phyloP scores from a whole-genome alignment of 495 filamentous ascomycete species.

The Penicillium angulare region DNA sequence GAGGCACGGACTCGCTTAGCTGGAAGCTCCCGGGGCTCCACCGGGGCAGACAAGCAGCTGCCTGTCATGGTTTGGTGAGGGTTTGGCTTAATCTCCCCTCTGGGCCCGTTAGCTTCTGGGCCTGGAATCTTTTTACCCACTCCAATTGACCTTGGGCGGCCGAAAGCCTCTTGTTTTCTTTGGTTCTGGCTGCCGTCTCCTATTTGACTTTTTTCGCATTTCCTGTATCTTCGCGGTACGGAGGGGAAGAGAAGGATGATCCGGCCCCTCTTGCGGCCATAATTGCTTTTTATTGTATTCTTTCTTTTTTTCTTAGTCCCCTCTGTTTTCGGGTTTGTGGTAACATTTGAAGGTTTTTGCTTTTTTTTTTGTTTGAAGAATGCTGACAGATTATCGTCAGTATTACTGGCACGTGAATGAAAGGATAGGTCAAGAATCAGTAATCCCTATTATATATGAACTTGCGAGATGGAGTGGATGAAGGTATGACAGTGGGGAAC shows the following conservation, averaged over 20 bases:
- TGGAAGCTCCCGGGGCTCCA: constrained; percentile 6
- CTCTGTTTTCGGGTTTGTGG: too few species aligned
- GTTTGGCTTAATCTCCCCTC: constrained; percentile 1
- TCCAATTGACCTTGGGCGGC: background rate
- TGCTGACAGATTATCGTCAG: too few species aligned
- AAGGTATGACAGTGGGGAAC: too few species aligned
- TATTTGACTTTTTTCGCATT: background rate
- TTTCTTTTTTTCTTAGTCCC: background rate
- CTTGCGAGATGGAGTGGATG: too few species aligned
- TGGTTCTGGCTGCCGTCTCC: background rate
- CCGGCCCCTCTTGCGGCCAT: background rate
- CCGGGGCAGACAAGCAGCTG: constrained; percentile 11
- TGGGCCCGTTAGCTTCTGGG: constrained; percentile 4
- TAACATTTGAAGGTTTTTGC: too few species aligned
- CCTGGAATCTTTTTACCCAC: constrained; percentile 5
- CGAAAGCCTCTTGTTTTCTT: too few species aligned
- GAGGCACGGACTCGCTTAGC: constrained; percentile 4
- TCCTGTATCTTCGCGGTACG: background rate
- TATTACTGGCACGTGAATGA: too few species aligned
- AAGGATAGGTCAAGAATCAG: too few species aligned
- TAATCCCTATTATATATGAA: too few species aligned
- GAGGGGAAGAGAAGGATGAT: background rate
- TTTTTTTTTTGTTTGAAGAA: too few species aligned
- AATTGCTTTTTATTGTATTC: background rate
- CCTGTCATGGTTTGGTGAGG: constrained; percentile 15